These are phyloP conservation scores for Baudoinia panamericana DNA, from an alignment of 495 filamentous ascomycete genomes.

Conservation along the genomic window DNA sequence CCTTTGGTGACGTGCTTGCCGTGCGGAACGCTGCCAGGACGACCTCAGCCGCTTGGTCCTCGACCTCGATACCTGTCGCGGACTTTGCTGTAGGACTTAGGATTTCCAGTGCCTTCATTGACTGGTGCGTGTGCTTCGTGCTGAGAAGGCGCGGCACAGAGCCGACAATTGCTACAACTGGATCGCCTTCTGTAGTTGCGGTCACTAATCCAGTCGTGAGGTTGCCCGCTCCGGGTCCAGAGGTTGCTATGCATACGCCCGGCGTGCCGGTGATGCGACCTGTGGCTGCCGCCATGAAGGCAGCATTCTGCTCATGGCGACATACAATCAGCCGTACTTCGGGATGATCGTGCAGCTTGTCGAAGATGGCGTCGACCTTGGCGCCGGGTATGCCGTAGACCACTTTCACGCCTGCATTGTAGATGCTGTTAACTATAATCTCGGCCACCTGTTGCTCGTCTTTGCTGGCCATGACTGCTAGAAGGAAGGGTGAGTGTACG, in stretches of 20 bases:
- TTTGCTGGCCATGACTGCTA: conserved; percentile 3
- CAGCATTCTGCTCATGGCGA: conserved; percentile 32
- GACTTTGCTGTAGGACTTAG: conserved; percentile 27
- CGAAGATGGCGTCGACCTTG: conserved; percentile 32
- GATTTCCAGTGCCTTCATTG: conserved; percentile 25
- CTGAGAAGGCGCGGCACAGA: conserved; percentile 26
- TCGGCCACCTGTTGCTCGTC: conserved; percentile 21
- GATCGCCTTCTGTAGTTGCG: conserved; percentile 30
- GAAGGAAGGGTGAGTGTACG: too few relatives aligned
- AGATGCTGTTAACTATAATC: conserved; percentile 30
- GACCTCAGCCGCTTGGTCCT: conserved; percentile 32
- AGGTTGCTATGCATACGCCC: conserved; percentile 31
- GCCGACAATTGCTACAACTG: conserved; percentile 34
- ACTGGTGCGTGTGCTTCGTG: conserved; percentile 30
- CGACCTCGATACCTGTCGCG: conserved; percentile 23
- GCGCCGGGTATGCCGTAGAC: conserved; percentile 30
- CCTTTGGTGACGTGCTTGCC: conserved; percentile 24
- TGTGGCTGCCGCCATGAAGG: conserved; percentile 31
- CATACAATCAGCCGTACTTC: conserved; percentile 30
- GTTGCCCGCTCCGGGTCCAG: conserved; percentile 30
- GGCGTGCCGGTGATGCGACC: conserved; percentile 28
- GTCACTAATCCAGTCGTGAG: conserved; percentile 25
- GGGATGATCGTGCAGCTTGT: conserved; percentile 28
- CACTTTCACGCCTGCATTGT: conserved; percentile 25
- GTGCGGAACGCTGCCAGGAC: conserved; percentile 29